Conservation (phyloP, 495 filamentous ascomycete genomes). For the Letharia lupina region DNA sequence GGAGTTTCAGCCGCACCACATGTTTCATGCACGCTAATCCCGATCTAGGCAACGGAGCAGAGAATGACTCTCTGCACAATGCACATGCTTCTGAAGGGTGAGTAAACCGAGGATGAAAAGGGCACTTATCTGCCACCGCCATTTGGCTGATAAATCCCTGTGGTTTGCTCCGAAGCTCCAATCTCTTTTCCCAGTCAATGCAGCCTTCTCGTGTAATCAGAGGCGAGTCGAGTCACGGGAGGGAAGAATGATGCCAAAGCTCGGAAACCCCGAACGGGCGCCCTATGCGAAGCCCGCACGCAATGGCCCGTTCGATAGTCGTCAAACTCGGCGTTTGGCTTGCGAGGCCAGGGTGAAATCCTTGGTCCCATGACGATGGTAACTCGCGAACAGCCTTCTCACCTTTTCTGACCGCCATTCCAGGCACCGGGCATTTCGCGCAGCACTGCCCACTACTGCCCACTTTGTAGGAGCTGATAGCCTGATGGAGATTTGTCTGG, state of each 20-base stretch:
- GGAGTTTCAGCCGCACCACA: constrained; percentile 3
- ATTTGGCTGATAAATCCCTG: constrained; percentile 18
- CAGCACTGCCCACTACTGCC: constrained; percentile 11
- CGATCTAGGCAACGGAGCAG: constrained; percentile 5
- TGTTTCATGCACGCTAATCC: constrained; percentile 2
- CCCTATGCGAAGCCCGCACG: constrained; percentile 3
- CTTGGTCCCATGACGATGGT: constrained; percentile 17
- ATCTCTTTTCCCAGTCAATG: constrained; percentile 4
- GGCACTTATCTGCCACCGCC: constrained; percentile 16
- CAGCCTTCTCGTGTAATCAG: constrained; percentile 12
- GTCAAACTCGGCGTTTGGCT: not conserved
- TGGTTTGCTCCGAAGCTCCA: not conserved
- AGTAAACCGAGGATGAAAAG: constrained; percentile 2
- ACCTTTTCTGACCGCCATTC: constrained; percentile 19
- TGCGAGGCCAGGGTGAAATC: constrained; percentile 10
- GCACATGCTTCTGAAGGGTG: not conserved
- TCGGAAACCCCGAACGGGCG: constrained; percentile 12
- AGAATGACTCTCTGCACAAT: not conserved
- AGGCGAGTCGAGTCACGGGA: constrained; percentile 7
- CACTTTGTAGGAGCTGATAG: constrained; percentile 5
- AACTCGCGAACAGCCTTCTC: constrained; percentile 15
- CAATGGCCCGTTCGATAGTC: constrained; percentile 7
- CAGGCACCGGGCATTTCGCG: constrained; percentile 10
- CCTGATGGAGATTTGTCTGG: not conserved
- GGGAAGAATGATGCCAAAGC: constrained; percentile 11